Conservation (phyloP, 2,329 filamentous ascomycete species). For the Alternaria viburni region DNA sequence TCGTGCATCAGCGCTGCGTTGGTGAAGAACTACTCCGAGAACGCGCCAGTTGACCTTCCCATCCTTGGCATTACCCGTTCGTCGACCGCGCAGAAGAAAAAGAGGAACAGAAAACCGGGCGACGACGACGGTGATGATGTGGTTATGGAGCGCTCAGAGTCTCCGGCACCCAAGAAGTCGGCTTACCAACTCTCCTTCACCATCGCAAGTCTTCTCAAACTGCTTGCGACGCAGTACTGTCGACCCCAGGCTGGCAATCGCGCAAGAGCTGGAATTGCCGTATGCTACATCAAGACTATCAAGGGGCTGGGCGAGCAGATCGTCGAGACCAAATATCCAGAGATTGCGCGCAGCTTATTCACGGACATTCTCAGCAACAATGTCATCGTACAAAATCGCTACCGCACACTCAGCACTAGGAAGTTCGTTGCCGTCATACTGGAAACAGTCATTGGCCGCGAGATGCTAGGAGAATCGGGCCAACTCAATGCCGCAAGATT, state of each 20-base stretch:
- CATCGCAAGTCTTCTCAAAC: conserved; percentile 77
- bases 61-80: conserved; percentile 54
- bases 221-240: conserved; percentile 81
- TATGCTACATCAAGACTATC: conserved; percentile 85
- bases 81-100: conserved; percentile 70
- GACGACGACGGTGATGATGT: conserved; percentile 76
- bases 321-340: conserved; percentile 82
- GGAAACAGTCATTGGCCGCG: conserved; percentile 79
- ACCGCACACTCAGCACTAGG: conserved; percentile 82
- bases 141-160: conserved; percentile 69
- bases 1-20: conserved; percentile 84
- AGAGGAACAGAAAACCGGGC: conserved; percentile 68
- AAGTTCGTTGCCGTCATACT: conserved; percentile 84
- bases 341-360: conserved; percentile 81
- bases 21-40: conserved; percentile 78
- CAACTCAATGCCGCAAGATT: conserved; percentile 82
- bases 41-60: conserved; percentile 49
- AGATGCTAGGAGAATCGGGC: conserved; percentile 86
- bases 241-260: conserved; percentile 79
- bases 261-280: conserved; percentile 79
- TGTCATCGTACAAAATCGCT: conserved; percentile 81
- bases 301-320: conserved; percentile 78
- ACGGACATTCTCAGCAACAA: conserved; percentile 78
- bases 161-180: conserved; percentile 75
- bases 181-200: conserved; percentile 74